Evolutionary conservation across 345 rosid species (phyloP).

Genomic region (Physaria fendleri): DNA sequence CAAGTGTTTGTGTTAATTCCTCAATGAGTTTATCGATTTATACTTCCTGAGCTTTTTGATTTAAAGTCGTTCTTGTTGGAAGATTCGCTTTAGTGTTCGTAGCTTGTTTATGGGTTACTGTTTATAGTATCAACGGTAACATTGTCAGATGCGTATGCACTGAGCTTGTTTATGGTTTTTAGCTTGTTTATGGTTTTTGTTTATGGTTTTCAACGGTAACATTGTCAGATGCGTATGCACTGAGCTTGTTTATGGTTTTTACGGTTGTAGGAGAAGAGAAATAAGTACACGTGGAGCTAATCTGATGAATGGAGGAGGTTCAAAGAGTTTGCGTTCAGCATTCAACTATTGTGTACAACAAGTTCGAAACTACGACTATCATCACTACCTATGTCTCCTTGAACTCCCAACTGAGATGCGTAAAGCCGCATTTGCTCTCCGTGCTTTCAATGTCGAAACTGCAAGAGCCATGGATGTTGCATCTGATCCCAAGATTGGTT

Average conservation of each 20-base stretch:
- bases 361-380: conserved; percentile 89
- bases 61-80: neutral
- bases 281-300: neutral
- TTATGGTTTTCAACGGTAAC: too few species aligned
- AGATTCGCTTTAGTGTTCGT: neutral
- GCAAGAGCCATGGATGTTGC: conserved; percentile 93
- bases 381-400: conserved; percentile 94
- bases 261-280: conserved; percentile 5
- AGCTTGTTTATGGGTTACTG: neutral
- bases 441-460: conserved; percentile 89
- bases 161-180: conserved; percentile 5
- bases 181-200: neutral
- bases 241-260: conserved; percentile 5
- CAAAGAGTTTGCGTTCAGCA: conserved; percentile 54
- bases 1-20: conserved; percentile 26
- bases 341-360: conserved; percentile 82
- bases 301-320: conserved; percentile 59
- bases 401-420: conserved; percentile 75
- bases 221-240: neutral
- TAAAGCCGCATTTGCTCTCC: conserved; percentile 86
- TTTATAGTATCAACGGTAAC: too few species aligned
- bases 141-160: neutral
- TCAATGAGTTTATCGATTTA: neutral
- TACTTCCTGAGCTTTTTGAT: neutral
- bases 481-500: conserved; percentile 84